These are phyloP conservation scores for Penicillium coprophilum DNA, from an alignment of 495 filamentous ascomycete species.

Conservation along the genomic window DNA sequence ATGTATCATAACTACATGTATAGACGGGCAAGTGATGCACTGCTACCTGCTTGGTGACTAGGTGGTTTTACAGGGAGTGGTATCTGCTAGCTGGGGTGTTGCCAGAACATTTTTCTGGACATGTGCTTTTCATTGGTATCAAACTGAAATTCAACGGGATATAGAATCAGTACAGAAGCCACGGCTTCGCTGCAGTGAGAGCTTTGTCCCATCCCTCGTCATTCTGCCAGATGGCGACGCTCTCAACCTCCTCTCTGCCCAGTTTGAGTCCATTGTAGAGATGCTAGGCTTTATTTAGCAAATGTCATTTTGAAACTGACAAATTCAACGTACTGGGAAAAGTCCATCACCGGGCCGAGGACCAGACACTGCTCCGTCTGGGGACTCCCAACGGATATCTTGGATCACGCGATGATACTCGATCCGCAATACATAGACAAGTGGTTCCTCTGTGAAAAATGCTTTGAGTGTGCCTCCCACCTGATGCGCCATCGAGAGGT, in stretches of 20 bases:
- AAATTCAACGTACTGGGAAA: slow-evolving; percentile 41
- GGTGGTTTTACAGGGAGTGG: neutral
- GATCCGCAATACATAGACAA: slow-evolving; percentile 76
- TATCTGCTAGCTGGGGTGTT: neutral
- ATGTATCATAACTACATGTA: neutral
- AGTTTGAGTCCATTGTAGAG: slow-evolving; percentile 47
- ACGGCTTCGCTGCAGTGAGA: slow-evolving; percentile 38
- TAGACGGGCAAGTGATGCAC: slow-evolving; percentile 55
- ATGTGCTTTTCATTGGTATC: slow-evolving; percentile 7
- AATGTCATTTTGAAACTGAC: neutral
- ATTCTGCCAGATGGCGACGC: slow-evolving; percentile 46
- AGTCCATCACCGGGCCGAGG: slow-evolving; percentile 44
- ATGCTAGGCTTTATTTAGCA: slow-evolving; percentile 32
- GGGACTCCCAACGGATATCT: slow-evolving; percentile 44
- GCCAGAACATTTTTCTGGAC: neutral
- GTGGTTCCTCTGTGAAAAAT: slow-evolving; percentile 69
- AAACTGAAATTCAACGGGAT: slow-evolving; percentile 9
- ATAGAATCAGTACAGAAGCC: slow-evolving; percentile 37
- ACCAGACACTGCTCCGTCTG: slow-evolving; percentile 42
- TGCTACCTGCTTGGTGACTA: slow-evolving; percentile 47
- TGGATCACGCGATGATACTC: slow-evolving; percentile 58
- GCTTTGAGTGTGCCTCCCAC: slow-evolving; percentile 53
- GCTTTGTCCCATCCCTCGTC: slow-evolving; percentile 47
- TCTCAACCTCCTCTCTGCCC: slow-evolving; percentile 46
- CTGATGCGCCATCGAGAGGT: slow-evolving; percentile 44